These are phyloP conservation scores for Tetrapisispora taiwanensis DNA, from an alignment of 805 yeast species.

Conservation along the genomic window DNA sequence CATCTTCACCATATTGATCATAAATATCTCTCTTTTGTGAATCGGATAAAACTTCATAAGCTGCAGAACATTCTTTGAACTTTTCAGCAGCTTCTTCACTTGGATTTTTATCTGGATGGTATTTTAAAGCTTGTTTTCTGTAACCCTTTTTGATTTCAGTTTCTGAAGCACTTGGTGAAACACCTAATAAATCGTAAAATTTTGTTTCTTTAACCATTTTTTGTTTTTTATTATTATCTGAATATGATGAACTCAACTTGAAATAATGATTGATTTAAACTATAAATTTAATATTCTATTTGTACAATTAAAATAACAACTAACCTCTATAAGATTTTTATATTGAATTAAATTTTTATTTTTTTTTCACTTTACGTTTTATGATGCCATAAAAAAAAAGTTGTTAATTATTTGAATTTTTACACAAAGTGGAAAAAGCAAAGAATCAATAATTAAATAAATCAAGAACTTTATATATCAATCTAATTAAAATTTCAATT, in stretches of 20 bases:
- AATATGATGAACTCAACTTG: slow-evolving; percentile 8
- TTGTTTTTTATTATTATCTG: slow-evolving; percentile 11
- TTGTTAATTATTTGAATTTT: too few species aligned
- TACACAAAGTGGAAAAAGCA: too few species aligned
- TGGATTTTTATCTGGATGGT: slow-evolving; percentile 71
- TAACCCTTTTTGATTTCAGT: slow-evolving; percentile 71
- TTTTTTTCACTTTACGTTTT: too few species aligned
- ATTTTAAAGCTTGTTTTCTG: slow-evolving; percentile 69
- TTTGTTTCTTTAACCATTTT: slow-evolving; percentile 75
- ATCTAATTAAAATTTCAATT: too few species aligned
- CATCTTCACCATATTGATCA: slow-evolving; percentile 90
- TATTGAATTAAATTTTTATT: too few species aligned
- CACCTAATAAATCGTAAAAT: slow-evolving; percentile 65
- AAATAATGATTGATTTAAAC: neutral
- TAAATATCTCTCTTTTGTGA: slow-evolving; percentile 79
- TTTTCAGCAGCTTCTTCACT: slow-evolving; percentile 89
- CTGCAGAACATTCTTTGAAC: slow-evolving; percentile 82
- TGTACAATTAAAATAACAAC: neutral
- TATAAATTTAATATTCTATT: neutral
- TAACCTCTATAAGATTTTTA: too few species aligned
- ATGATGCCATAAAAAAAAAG: too few species aligned
- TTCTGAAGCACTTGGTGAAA: slow-evolving; percentile 57
- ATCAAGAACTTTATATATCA: too few species aligned
- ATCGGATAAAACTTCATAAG: slow-evolving; percentile 83
- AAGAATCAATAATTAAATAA: too few species aligned